Conservation (phyloP, 257 asterid species). For the Plectranthus barbatus region DNA sequence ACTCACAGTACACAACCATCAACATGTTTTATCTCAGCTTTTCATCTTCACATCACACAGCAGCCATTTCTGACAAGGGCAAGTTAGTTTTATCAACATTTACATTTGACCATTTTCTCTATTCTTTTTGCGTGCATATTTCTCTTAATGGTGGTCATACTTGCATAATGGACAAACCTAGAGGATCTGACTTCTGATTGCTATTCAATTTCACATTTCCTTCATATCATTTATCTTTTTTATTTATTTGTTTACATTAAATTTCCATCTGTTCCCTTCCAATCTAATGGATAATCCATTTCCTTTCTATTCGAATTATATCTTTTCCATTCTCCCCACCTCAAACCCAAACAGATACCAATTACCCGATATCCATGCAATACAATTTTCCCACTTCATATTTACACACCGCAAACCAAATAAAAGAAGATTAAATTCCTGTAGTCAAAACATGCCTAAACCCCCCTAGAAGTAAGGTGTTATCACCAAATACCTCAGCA, state of each 20-base stretch:
- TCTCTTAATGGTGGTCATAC: background rate
- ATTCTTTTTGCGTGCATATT: background rate
- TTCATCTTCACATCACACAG: background rate
- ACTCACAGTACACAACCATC: background rate
- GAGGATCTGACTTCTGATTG: background rate
- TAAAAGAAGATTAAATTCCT: too few species aligned
- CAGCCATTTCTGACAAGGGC: background rate
- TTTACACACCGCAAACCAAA: too few species aligned
- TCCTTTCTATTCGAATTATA: background rate
- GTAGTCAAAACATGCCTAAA: background rate
- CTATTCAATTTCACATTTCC: background rate
- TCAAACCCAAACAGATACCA: constrained; percentile 6
- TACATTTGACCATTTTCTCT: background rate
- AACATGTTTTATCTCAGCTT: background rate
- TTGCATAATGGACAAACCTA: background rate
- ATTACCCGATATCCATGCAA: too few species aligned
- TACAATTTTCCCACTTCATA: too few species aligned
- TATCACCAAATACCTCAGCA: background rate
- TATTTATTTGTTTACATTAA: background rate
- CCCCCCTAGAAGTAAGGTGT: background rate
- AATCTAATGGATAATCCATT: background rate
- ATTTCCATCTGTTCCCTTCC: too few species aligned
- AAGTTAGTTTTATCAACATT: background rate
- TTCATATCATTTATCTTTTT: too few species aligned
- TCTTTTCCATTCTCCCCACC: background rate